Conservation (phyloP, 352 stramenopile species). For the Blastocystis sp. region DNA sequence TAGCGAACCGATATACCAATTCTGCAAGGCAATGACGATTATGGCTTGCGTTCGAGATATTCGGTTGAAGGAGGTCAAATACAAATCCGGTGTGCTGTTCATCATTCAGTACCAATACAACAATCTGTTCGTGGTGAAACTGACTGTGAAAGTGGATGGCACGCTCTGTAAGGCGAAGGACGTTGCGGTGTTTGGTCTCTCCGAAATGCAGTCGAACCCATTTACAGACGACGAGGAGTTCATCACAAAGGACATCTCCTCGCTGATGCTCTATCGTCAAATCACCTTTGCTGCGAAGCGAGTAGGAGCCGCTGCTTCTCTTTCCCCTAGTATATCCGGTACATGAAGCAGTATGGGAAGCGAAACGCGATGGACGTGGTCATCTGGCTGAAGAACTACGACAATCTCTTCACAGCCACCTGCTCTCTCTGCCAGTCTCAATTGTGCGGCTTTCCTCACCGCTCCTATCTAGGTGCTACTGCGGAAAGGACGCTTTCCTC, state of each 20-base stretch:
- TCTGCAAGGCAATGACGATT: background rate
- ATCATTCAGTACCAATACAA: constrained; percentile 2
- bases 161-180: constrained; percentile 2
- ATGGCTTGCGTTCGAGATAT: background rate
- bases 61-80: background rate
- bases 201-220: background rate
- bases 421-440: constrained; percentile 13
- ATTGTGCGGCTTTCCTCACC: background rate
- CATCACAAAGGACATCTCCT: background rate
- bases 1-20: constrained; percentile 13
- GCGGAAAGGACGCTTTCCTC: constrained; percentile 1
- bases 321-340: constrained; percentile 3
- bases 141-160: background rate
- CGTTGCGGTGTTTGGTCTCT: background rate
- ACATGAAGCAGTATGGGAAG: background rate
- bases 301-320: background rate
- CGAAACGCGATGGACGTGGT: constrained; percentile 7
- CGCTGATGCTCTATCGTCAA: background rate
- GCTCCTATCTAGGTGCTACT: background rate
- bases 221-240: background rate
- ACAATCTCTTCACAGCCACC: background rate
- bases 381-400: background rate
- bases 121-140: constrained; percentile 5
- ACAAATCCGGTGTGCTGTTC: background rate
- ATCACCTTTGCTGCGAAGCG: constrained; percentile 19